Evolutionary conservation across 169 alveolate genomes (phyloP).

Genomic region (Plasmodium cynomolgi): DNA sequence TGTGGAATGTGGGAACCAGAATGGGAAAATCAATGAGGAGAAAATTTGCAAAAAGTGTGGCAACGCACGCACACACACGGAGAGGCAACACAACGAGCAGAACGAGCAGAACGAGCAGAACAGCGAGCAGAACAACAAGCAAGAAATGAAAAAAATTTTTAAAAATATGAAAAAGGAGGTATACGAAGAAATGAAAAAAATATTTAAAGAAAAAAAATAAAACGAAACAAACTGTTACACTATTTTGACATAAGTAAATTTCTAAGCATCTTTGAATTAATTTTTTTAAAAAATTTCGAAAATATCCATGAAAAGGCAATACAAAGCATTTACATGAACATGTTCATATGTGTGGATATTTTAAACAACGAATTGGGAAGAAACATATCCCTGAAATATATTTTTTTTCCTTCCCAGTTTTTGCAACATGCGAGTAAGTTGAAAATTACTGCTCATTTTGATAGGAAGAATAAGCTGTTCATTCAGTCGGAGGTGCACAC

Average conservation of each 20-base stretch:
- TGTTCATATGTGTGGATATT: constrained; percentile 75
- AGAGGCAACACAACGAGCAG: background rate
- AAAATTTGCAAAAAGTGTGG: background rate
- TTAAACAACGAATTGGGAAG: constrained; percentile 42
- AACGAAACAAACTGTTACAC: constrained; percentile 46
- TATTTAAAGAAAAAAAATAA: constrained; percentile 38
- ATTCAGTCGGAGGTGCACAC: constrained; percentile 4
- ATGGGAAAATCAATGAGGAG: background rate
- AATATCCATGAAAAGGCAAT: constrained; percentile 59
- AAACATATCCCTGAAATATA: constrained; percentile 55
- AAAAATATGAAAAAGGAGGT: constrained; percentile 32
- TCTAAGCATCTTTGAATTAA: constrained; percentile 57
- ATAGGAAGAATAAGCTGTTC: constrained; percentile 20
- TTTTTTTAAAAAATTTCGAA: constrained; percentile 63
- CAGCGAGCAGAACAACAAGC: background rate
- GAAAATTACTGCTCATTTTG: constrained; percentile 32
- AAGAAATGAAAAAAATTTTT: constrained; percentile 38
- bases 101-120: background rate
- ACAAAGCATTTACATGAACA: constrained; percentile 60
- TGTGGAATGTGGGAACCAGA: background rate
- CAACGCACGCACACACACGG: background rate
- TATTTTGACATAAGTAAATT: constrained; percentile 71
- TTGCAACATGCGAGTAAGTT: constrained; percentile 6
- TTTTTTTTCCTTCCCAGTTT: constrained; percentile 40
- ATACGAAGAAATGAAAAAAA: constrained; percentile 69